Conservation (phyloP, 75 land plant genomes). For the Selaginella tamariscina region DNA sequence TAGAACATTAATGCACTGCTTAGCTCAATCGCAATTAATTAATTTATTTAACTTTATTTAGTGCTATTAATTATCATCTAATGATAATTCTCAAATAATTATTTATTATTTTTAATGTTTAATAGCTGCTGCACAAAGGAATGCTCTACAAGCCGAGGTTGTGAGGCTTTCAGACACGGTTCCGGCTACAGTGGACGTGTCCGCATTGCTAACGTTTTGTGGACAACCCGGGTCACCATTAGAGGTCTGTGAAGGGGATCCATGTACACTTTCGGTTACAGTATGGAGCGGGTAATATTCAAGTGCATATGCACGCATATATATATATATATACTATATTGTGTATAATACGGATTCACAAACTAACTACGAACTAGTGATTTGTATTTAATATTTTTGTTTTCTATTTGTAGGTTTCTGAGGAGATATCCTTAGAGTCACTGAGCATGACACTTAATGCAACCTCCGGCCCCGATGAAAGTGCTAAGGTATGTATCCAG, state of each 20-base stretch:
- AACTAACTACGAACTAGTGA: too few species aligned
- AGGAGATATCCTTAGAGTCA: constrained; percentile 71
- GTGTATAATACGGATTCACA: too few species aligned
- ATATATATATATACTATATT: too few species aligned
- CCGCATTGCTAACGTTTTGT: constrained; percentile 86
- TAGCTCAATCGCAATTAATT: too few species aligned
- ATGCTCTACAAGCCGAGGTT: constrained; percentile 77
- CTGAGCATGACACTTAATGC: constrained; percentile 68
- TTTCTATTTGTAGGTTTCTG: too few species aligned
- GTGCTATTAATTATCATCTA: too few species aligned
- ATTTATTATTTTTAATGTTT: too few species aligned
- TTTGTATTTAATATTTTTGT: too few species aligned
- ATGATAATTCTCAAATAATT: too few species aligned
- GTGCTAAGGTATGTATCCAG: constrained; percentile 52
- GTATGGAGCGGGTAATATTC: constrained; percentile 99
- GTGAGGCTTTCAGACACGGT: constrained; percentile 69
- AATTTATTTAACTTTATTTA: too few species aligned
- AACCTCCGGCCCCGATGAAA: constrained; percentile 70
- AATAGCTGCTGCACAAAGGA: constrained; percentile 57
- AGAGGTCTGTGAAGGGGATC: constrained; percentile 84
- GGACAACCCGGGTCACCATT: constrained; percentile 82
- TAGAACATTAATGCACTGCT: too few species aligned
- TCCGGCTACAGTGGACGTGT: constrained; percentile 90
- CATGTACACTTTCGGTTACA: constrained; percentile 67
- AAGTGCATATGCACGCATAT: too few species aligned